Evolutionary conservation across 495 filamentous ascomycete species (phyloP), one percentile per base, ranked within the genome.

Genomic region (Lasiosphaeriaceae sp.): DNA sequence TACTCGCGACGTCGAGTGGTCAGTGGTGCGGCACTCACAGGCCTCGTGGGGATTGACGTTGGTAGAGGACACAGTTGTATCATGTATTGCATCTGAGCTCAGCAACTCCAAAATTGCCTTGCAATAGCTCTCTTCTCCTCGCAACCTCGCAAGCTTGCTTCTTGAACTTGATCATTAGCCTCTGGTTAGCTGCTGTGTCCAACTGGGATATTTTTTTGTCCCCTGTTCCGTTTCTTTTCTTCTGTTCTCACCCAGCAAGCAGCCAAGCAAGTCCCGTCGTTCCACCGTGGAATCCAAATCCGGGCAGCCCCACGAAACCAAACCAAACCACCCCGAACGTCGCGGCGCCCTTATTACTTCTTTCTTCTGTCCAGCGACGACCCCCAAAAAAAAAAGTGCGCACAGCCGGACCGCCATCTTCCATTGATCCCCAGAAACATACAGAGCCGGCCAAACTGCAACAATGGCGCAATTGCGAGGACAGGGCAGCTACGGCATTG

Each of bases 401-500:
- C 59, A n/a, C 64, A 70, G 62, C 67, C 56, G 60, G 67, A 51
- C 65, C 64, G 60, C 52, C 50, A 24, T 35, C 39, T 52, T 29
- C 34, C 43, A 19, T 23, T 29, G 34, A 11, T 29, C 56, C 24
- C 23, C n/a, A 17, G 16, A 19, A 7, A 50, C 31, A 31, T 43
- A 19, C 20, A 54, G 21, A 41, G 20, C 47, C 31, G 39, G 26
- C 50, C 52, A 26, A 20, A 52, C 34, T 29, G 20, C 21, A 43
- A 39, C 63, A 64, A 97, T 96, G 93, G 87, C 93, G 73, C 93
- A 96, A 75, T 94, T 97, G 74, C 84, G 93, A 80, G 94, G 93
- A 72, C 96, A 90, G 60, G 92, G 93, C 63, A 89, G 89, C 73
- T 98, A 97, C 76, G 93, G 96, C 73, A 86, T 97, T 66, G 90